Percentiles rank a stretch among this genome's conserved stretches.
Conservation (phyloP, 371 early-diverging fungal genomes). For the Apophysomyces trapeziformis region DNA sequence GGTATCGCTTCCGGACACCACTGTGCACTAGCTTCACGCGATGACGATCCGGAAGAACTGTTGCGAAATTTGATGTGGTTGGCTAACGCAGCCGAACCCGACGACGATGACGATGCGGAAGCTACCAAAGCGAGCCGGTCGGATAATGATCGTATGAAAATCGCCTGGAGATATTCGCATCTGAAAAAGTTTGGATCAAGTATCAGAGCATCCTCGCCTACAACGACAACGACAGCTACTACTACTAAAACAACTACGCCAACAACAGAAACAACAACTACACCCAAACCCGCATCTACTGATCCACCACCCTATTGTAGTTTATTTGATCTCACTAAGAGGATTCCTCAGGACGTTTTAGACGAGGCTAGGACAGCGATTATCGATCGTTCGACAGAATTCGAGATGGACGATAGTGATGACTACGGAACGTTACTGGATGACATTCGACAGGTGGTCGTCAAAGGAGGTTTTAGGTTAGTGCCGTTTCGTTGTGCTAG, state of each 20-base stretch:
- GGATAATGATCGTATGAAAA: slow-evolving; percentile 75
- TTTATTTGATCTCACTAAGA: slow-evolving; percentile 79
- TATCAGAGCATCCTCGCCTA: slow-evolving; percentile 38
- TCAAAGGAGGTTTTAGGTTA: slow-evolving; percentile 67
- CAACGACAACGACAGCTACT: slow-evolving; percentile 21
- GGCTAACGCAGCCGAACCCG: slow-evolving; percentile 53
- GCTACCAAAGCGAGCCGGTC: slow-evolving; percentile 31
- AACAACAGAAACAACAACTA: slow-evolving; percentile 10
- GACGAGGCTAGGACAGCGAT: slow-evolving; percentile 52
- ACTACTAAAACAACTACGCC: slow-evolving; percentile 15
- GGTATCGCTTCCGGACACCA: slow-evolving; percentile 81
- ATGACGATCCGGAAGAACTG: slow-evolving; percentile 63
- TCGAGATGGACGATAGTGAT: slow-evolving; percentile 36
- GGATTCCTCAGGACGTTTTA: slow-evolving; percentile 54
- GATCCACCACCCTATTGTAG: slow-evolving; percentile 67
- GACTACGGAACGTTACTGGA: slow-evolving; percentile 64
- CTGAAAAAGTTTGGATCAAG: slow-evolving; percentile 68
- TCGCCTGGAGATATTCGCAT: slow-evolving; percentile 93
- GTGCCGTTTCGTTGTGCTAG: neutral
- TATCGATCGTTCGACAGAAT: slow-evolving; percentile 36
- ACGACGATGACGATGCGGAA: slow-evolving; percentile 49
- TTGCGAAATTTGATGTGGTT: slow-evolving; percentile 64
- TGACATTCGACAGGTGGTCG: slow-evolving; percentile 58
- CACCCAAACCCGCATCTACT: slow-evolving; percentile 9
- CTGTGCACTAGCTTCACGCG: slow-evolving; percentile 70